Conservation (phyloP, 129 eudicot species). For the Pittosporum tobira region DNA sequence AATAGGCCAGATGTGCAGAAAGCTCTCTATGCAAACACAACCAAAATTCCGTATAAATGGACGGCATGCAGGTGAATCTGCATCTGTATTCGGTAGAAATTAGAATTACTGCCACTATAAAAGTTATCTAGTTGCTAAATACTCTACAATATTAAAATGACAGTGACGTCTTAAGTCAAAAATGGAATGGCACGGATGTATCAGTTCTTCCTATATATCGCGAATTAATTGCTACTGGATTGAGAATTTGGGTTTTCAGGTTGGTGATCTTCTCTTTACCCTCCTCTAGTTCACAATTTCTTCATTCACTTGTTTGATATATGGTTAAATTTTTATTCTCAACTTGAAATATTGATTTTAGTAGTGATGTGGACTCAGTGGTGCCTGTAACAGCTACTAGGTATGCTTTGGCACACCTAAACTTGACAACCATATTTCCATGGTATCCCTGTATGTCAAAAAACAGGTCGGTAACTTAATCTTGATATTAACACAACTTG, state of each 20-base stretch:
- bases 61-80: conserved; percentile 83
- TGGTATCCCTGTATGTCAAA: conserved; percentile 99
- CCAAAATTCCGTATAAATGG: conserved; percentile 80
- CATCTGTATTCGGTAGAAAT: neutral
- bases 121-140: neutral
- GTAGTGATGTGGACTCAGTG: conserved; percentile 97
- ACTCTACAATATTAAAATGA: neutral
- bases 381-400: conserved; percentile 97
- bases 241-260: conserved; percentile 97
- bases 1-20: conserved; percentile 89
- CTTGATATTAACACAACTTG: neutral
- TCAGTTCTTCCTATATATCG: conserved; percentile 90
- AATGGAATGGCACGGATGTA: conserved; percentile 86
- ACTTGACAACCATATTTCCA: conserved; percentile 54
- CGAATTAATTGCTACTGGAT: conserved; percentile 60
- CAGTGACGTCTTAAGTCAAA: conserved; percentile 82
- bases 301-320: neutral
- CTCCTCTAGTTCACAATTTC: neutral
- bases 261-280: no score
- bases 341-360: conserved; percentile 22
- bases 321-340: neutral
- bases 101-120: no score
- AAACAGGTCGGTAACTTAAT: conserved; percentile 70
- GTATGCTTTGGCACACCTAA: conserved; percentile 85
- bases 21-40: conserved; percentile 82